phyloP scores from a whole-genome alignment of 2,329 filamentous ascomycete genomes.

The Didymella segeticola region DNA sequence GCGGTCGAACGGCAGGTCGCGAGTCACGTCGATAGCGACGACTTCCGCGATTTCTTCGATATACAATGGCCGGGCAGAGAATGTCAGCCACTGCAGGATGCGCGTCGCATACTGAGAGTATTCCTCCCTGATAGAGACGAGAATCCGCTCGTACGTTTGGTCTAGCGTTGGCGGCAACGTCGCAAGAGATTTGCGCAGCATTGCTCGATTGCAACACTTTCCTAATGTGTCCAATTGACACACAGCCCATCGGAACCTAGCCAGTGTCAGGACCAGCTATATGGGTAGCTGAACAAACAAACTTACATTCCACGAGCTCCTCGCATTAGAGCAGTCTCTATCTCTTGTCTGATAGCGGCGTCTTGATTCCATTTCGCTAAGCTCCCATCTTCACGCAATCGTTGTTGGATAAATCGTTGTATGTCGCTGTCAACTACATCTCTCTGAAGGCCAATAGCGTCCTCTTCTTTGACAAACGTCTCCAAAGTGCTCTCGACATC shows the following conservation, averaged over 20 bases:
- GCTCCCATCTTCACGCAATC: conserved; percentile 44
- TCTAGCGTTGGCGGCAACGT: conserved; percentile 34
- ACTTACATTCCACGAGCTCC: conserved; percentile 37
- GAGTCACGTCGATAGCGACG: conserved; percentile 34
- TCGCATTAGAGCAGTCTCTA: conserved; percentile 39
- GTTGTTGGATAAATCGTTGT: conserved; percentile 33
- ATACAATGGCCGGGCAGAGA: conserved; percentile 28
- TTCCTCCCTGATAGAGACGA: conserved; percentile 24
- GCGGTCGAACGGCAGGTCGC: conserved; percentile 39
- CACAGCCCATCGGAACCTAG: conserved; percentile 37
- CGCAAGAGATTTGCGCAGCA: conserved; percentile 27
- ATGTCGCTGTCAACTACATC: conserved; percentile 38
- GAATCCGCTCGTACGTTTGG: conserved; percentile 39
- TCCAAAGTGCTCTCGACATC: conserved; percentile 35
- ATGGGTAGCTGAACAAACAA: conserved; percentile 1
- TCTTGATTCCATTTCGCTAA: conserved; percentile 37
- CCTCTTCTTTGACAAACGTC: conserved; percentile 12
- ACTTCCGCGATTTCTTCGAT: conserved; percentile 35
- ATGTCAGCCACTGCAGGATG: conserved; percentile 37
- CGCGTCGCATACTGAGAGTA: conserved; percentile 25
- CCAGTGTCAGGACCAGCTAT: conserved; percentile 11
- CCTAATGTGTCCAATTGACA: conserved; percentile 34
- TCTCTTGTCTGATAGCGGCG: conserved; percentile 31
- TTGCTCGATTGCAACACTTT: conserved; percentile 26
- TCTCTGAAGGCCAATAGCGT: conserved; percentile 32